These are phyloP conservation scores for Colletotrichum falcatum DNA, from an alignment of 2,329 filamentous ascomycete species.

Conservation along the genomic window DNA sequence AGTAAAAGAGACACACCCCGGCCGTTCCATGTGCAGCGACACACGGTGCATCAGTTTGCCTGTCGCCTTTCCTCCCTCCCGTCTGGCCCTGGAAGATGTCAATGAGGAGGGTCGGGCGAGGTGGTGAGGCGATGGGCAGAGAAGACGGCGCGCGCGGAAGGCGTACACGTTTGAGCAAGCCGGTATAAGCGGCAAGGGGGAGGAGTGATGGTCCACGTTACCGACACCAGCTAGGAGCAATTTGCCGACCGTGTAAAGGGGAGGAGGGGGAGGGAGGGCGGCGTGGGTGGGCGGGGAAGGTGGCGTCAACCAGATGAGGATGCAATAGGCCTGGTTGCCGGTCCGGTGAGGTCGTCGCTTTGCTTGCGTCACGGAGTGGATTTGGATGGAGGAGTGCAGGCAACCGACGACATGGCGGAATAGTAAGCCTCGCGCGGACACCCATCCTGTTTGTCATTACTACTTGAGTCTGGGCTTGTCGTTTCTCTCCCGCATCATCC, in stretches of 20 bases:
- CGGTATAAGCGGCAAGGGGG: constrained; percentile 47
- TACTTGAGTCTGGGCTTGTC: not conserved
- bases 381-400: not conserved
- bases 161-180: constrained; percentile 52
- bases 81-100: not conserved
- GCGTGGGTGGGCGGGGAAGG: constrained; percentile 57
- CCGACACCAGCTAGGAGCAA: constrained; percentile 59
- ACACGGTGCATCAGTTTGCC: not conserved
- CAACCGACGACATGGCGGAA: not conserved
- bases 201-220: constrained; percentile 58
- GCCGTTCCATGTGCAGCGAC: not conserved
- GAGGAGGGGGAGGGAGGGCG: constrained; percentile 48
- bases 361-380: not conserved
- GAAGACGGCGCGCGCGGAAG: constrained; percentile 47
- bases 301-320: constrained; percentile 57
- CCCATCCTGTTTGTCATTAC: no score
- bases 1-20: constrained; percentile 25
- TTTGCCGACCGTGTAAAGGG: constrained; percentile 61
- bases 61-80: no score
- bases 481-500: not conserved
- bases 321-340: constrained; percentile 49
- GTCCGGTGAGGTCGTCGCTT: constrained; percentile 41
- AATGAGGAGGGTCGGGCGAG: constrained; percentile 27
- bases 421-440: not conserved
- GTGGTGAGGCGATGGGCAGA: no score